Conservation (phyloP, 1,284 basidiomycete species). For the Malassezia caprae region DNA sequence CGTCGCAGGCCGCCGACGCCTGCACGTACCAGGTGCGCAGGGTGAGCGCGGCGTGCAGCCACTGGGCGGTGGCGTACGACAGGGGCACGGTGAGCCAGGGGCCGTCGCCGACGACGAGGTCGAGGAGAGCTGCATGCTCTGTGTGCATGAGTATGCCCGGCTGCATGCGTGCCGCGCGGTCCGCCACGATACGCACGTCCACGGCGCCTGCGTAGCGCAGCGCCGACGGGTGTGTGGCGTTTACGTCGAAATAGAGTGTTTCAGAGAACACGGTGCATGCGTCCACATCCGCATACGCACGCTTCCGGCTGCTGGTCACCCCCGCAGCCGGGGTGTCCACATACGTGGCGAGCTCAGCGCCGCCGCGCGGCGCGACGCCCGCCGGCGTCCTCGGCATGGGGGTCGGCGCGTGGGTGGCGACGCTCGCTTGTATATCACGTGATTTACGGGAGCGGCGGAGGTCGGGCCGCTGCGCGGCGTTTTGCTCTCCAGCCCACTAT, state of each 20-base stretch:
- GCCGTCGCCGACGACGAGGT: background rate
- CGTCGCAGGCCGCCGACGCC: background rate
- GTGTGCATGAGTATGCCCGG: background rate
- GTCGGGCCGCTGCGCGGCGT: constrained; percentile 2
- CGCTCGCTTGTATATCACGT: constrained; percentile 6
- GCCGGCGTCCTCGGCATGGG: background rate
- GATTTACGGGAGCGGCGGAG: constrained; percentile 4
- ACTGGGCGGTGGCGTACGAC: background rate
- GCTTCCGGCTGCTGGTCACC: background rate
- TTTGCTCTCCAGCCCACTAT: background rate
- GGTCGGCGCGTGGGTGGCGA: background rate
- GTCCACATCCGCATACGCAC: background rate
- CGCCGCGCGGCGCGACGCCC: background rate
- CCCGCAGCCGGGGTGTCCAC: background rate
- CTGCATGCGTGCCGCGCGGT: background rate
- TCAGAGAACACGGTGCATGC: background rate
- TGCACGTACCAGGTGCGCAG: background rate
- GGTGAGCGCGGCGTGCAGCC: background rate
- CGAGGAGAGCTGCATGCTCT: background rate
- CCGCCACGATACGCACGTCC: background rate
- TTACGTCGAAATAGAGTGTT: background rate
- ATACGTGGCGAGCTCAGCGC: background rate
- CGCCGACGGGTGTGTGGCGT: background rate
- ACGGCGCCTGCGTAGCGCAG: background rate
- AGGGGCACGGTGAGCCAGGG: background rate